phyloP scores from a whole-genome alignment of 2,329 filamentous ascomycete species.

The Fusarium duplospermum region DNA sequence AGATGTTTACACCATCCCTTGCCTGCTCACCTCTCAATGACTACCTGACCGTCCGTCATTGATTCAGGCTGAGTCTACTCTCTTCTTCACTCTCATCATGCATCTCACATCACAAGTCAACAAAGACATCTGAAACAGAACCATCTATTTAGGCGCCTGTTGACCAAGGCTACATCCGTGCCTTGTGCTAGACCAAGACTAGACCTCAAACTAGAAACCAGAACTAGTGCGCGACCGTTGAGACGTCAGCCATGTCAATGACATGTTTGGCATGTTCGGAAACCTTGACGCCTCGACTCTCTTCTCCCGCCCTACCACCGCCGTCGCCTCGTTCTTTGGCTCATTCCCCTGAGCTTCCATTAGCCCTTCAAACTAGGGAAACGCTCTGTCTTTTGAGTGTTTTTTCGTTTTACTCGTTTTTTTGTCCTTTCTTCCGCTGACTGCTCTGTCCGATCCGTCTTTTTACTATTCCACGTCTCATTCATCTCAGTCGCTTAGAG shows the following conservation, averaged over 20 bases:
- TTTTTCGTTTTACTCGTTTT: background rate
- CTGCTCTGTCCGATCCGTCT: background rate
- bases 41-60: too few species aligned
- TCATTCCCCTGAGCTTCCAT: slow-evolving; percentile 2
- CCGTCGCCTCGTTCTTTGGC: slow-evolving; percentile 1
- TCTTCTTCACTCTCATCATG: background rate
- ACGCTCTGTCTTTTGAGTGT: background rate
- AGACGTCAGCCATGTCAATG: background rate
- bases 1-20: background rate
- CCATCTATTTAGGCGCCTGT: background rate
- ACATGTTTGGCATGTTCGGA: slow-evolving; percentile 1
- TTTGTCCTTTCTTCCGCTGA: background rate
- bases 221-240: slow-evolving; percentile 1
- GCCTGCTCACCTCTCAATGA: background rate
- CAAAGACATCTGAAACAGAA: background rate
- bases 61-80: background rate
- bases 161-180: background rate
- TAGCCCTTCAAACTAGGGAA: background rate
- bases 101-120: background rate
- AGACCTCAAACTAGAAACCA: background rate
- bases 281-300: slow-evolving; percentile 26
- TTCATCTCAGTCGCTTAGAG: background rate
- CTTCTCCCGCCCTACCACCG: background rate
- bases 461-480: background rate
- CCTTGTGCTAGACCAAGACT: background rate